Evolutionary conservation across 805 yeast genomes (phyloP), one percentile per base, ranked within the genome.

Genomic region (Sugiyamaella chiloensis): DNA sequence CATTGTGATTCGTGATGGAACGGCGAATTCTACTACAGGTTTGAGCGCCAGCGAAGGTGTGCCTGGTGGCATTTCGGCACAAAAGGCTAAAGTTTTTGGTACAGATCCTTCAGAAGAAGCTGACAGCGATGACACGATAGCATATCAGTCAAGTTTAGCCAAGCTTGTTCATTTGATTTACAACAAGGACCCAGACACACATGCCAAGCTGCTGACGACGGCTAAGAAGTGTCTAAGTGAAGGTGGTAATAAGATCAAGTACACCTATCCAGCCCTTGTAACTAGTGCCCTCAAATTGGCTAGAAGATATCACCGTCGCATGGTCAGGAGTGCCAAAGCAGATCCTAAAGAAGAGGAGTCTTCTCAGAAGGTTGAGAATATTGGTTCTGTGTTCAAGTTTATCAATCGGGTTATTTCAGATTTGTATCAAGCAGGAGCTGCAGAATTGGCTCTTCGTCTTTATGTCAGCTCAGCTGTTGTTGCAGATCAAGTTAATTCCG

Each of bases 261-360:
- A 74, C 60, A 83, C 93, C 0, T 86, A 82, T 61, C 95, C 96
- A 3, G 77, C 96, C 1, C 66, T 91, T 35, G 77, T 89, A 23
- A 74, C 80, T 44, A 73, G 73, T 44, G 75, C 82, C 17, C 70
- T 88, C 56, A 76, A 73, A 59, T 65, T 85, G 20, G 74, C 86
- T 24, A 76, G 86, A 56, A 70, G 74, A 40, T 69, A 73, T 40
- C 61, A 34, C 23, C 27, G 29, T n/a, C 27, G 20, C 9, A n/a
- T 40, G 6, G 32, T 11, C 11, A 16, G 23, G 5, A 40, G 31
- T 11, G 32, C 19, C 4, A 47, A 58, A 45, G 37, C 29, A 20
- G 7, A 39, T 11, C 21, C 19, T 3, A 47, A 58, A 45, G 37
- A 40, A 20, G 7, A 39, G n/a, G 61, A 52, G 43, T 55, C 48